A percentile compares a stretch with the other conserved stretches of the same genome.
Evolutionary conservation across 1,284 basidiomycete genomes (phyloP).

Genomic region (Trichosporon sp.): DNA sequence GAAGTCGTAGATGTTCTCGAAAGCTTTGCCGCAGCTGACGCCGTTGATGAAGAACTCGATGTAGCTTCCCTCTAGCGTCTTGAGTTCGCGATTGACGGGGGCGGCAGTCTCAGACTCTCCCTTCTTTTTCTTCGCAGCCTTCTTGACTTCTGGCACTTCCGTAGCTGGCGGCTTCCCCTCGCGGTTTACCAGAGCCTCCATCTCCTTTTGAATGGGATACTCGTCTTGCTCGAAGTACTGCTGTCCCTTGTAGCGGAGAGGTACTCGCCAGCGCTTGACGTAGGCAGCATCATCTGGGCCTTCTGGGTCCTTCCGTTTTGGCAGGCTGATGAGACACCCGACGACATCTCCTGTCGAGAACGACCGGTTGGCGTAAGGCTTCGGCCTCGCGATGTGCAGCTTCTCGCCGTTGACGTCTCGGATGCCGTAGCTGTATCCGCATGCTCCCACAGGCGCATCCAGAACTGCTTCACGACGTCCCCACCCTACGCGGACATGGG

Average conservation of each 20-base stretch:
- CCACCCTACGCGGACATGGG: conserved; percentile 87
- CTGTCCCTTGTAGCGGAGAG: conserved; percentile 93
- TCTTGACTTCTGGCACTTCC: conserved; percentile 20
- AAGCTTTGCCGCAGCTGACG: conserved; percentile 66
- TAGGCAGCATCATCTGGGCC: conserved; percentile 61
- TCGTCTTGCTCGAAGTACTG: conserved; percentile 93
- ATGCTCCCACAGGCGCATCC: conserved; percentile 86
- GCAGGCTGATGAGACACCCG: conserved; percentile 65
- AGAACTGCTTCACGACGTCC: conserved; percentile 83
- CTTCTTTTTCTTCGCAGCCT: conserved; percentile 47
- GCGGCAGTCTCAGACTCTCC: conserved; percentile 4
- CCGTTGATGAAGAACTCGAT: conserved; percentile 93
- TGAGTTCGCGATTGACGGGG: conserved; percentile 49
- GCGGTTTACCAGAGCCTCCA: conserved; percentile 74
- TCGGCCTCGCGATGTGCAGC: conserved; percentile 73
- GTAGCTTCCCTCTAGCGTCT: conserved; percentile 64
- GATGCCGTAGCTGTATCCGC: conserved; percentile 87
- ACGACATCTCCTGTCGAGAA: conserved; percentile 82
- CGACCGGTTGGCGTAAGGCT: conserved; percentile 60
- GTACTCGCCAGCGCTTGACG: conserved; percentile 75
- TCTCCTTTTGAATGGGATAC: conserved; percentile 87
- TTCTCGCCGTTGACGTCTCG: conserved; percentile 90
- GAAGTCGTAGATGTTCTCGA: conserved; percentile 83
- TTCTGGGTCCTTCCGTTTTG: conserved; percentile 53
- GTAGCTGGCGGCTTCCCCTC: conserved; percentile 46